Evolutionary conservation across 495 filamentous ascomycete genomes (phyloP).

Genomic region (Geoglossum glabrum): DNA sequence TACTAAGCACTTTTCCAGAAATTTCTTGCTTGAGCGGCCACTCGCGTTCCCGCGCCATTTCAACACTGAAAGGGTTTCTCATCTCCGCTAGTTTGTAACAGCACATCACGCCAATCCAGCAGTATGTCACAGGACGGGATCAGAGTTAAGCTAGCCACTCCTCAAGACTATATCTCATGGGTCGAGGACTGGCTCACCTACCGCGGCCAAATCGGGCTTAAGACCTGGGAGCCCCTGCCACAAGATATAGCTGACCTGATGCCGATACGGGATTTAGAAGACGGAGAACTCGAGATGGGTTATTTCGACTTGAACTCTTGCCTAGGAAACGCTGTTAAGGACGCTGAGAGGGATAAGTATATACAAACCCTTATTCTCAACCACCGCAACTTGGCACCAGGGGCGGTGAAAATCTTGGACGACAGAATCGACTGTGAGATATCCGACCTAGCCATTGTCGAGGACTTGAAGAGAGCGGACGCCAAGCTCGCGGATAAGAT

Average conservation of each 20-base stretch:
- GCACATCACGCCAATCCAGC: neutral
- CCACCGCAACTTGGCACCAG: neutral
- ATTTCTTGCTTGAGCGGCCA: no score
- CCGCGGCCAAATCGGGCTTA: neutral
- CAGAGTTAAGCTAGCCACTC: neutral
- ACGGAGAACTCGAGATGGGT: neutral
- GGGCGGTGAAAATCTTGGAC: neutral
- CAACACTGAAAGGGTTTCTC: neutral
- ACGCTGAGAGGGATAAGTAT: neutral
- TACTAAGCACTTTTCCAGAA: no score
- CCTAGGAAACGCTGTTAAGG: neutral
- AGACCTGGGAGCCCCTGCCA: neutral
- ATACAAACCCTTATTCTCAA: neutral
- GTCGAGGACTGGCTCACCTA: neutral
- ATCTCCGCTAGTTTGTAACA: neutral
- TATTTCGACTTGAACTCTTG: neutral
- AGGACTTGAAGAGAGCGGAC: neutral
- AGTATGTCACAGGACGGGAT: neutral
- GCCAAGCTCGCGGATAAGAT: neutral
- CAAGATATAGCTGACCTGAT: neutral
- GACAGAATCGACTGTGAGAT: neutral
- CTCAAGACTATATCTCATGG: neutral
- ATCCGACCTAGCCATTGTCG: neutral
- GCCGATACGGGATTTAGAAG: neutral
- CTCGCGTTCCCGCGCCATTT: no score